phyloP scores from a whole-genome alignment of 768 basidiomycete genomes.

The Tricholoma furcatifolium region DNA sequence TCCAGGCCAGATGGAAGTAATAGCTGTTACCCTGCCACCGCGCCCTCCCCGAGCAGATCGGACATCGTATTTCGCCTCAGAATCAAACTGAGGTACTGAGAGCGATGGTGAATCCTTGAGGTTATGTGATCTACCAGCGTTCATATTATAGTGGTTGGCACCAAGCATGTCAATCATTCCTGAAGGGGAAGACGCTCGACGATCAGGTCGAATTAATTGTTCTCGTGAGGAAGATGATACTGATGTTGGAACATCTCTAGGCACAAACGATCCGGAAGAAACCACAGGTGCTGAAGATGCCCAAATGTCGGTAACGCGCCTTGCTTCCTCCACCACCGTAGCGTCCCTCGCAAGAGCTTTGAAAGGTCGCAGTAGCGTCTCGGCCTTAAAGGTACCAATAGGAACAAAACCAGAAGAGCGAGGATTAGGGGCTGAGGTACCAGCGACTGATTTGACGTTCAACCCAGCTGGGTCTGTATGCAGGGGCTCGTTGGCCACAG shows the following conservation, averaged over 20 bases:
- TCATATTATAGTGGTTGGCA: slow-evolving; percentile 19
- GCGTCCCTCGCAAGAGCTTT: slow-evolving; percentile 22
- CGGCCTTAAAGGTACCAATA: slow-evolving; percentile 51
- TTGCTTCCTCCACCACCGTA: slow-evolving; percentile 36
- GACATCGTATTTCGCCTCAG: slow-evolving; percentile 67
- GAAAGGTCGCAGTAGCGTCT: slow-evolving; percentile 28
- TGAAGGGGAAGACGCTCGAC: slow-evolving; percentile 36
- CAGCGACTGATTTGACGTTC: slow-evolving; percentile 7
- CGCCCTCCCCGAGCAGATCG: slow-evolving; percentile 76
- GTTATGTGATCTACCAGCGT: slow-evolving; percentile 14
- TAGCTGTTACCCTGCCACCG: slow-evolving; percentile 72
- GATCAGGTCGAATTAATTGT: slow-evolving; percentile 35
- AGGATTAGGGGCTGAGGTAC: slow-evolving; percentile 55
- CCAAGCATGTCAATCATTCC: slow-evolving; percentile 5
- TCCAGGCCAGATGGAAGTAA: slow-evolving; percentile 72
- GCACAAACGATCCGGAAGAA: neutral
- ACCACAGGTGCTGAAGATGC: slow-evolving; percentile 15
- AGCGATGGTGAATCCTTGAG: slow-evolving; percentile 23
- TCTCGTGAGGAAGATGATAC: slow-evolving; percentile 20
- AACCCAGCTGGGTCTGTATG: neutral
- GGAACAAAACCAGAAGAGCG: slow-evolving; percentile 78
- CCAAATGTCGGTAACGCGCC: slow-evolving; percentile 39
- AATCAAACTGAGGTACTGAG: slow-evolving; percentile 33
- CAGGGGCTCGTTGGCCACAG: neutral
- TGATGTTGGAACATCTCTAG: slow-evolving; percentile 15